phyloP scores from a whole-genome alignment of 352 stramenopile species.

The Pythium angustatum region DNA sequence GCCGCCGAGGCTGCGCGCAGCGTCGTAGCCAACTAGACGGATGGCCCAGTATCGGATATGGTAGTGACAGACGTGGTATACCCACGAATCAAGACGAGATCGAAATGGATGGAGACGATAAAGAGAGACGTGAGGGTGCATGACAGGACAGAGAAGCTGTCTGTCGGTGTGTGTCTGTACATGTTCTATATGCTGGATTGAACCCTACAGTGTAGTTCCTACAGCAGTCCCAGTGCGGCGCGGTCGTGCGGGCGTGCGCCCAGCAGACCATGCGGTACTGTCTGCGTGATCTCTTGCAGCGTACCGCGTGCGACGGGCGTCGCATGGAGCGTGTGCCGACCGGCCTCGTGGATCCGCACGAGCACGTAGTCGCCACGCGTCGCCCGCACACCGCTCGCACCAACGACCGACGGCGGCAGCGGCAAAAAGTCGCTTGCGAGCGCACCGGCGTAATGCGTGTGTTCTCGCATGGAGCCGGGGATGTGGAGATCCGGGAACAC shows the following conservation, averaged over 20 bases:
- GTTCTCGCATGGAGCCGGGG: constrained; percentile 49
- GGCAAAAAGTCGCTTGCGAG: constrained; percentile 49
- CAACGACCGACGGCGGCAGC: constrained; percentile 31
- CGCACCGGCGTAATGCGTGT: constrained; percentile 38
- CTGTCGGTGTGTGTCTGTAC: too few species aligned
- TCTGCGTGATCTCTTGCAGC: constrained; percentile 54
- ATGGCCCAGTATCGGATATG: not conserved
- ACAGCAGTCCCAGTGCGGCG: constrained; percentile 17
- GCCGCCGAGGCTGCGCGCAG: constrained; percentile 74
- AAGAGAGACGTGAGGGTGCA: too few species aligned
- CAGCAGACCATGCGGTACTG: constrained; percentile 58
- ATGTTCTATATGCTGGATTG: too few species aligned
- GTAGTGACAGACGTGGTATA: not conserved
- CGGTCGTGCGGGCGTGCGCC: constrained; percentile 46
- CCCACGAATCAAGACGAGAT: not conserved
- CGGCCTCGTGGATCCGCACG: constrained; percentile 76
- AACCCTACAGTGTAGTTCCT: too few species aligned
- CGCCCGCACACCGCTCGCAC: constrained; percentile 42
- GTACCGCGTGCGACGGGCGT: constrained; percentile 77
- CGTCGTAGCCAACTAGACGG: constrained; percentile 46
- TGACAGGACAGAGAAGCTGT: not conserved
- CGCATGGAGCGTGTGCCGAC: constrained; percentile 81
- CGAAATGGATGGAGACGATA: too few species aligned
- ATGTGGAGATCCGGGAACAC: constrained; percentile 74
- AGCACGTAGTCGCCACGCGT: constrained; percentile 82